These are phyloP conservation scores for Calonectria multiphialidica DNA, from an alignment of 2,329 filamentous ascomycete genomes.

Conservation along the genomic window DNA sequence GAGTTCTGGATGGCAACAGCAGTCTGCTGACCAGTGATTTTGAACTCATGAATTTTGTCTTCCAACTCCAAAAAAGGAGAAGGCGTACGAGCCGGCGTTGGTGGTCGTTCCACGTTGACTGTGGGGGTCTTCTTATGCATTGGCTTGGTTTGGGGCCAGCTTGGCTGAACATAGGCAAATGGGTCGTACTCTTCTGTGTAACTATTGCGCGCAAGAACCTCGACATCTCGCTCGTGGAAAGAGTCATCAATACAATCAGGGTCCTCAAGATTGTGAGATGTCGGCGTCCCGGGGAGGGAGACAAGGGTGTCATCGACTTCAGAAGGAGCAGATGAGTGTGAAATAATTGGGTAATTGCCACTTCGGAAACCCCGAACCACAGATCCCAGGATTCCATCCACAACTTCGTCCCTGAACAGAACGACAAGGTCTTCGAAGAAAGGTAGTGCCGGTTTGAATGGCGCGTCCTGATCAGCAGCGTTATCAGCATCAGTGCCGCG, in stretches of 20 bases:
- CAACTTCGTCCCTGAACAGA: conserved; percentile 60
- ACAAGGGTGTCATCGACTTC: conserved; percentile 33
- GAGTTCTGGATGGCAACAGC: conserved; percentile 69
- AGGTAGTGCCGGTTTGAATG: conserved; percentile 61
- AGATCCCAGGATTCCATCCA: conserved; percentile 57
- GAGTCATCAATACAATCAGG: conserved; percentile 22
- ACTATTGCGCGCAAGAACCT: conserved; percentile 26
- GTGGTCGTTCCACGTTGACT: conserved; percentile 49
- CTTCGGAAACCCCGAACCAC: conserved; percentile 59
- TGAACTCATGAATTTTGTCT: conserved; percentile 60
- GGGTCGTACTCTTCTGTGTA: conserved; percentile 59
- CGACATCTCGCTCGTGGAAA: conserved; percentile 27
- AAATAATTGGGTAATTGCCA: conserved; percentile 43
- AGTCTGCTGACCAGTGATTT: conserved; percentile 55
- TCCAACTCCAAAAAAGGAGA: conserved; percentile 48
- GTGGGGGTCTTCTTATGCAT: conserved; percentile 31
- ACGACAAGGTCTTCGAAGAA: conserved; percentile 69
- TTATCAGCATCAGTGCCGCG: conserved; percentile 53
- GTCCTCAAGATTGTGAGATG: conserved; percentile 30
- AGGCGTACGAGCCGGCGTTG: conserved; percentile 59
- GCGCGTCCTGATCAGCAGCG: conserved; percentile 31
- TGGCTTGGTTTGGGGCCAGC: conserved; percentile 39
- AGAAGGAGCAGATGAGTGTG: conserved; percentile 37
- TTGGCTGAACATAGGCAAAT: conserved; percentile 52
- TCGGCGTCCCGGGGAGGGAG: conserved; percentile 43